Percentiles rank a stretch among this genome's conserved stretches.
Evolutionary conservation across 2,329 filamentous ascomycete genomes (phyloP).

Genomic region (Hysterium pulicare): DNA sequence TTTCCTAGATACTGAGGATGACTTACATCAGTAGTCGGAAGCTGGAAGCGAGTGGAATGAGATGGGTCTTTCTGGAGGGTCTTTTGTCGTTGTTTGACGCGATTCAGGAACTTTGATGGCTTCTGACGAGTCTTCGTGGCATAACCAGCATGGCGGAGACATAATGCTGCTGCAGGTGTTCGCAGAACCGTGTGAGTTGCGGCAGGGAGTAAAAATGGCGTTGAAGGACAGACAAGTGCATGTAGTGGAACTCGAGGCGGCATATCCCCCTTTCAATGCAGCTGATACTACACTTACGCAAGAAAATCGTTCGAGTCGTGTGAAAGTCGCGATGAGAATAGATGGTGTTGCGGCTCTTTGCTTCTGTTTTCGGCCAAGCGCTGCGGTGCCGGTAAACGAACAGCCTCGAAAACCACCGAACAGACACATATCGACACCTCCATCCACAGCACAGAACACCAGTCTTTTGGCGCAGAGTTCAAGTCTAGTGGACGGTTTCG

Average conservation of each 20-base stretch:
- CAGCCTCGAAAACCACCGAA: too few relatives aligned
- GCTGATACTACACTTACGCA: too few relatives aligned
- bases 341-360: conserved; percentile 1
- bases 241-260: conserved; percentile 25
- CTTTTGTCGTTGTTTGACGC: background rate
- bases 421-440: too few relatives aligned
- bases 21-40: background rate
- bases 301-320: too few relatives aligned
- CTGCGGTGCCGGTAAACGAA: too few relatives aligned
- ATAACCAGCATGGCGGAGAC: background rate
- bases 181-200: conserved; percentile 1
- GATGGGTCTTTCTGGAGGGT: too few relatives aligned
- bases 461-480: too few relatives aligned
- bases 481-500: too few relatives aligned
- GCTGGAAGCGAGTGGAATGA: too few relatives aligned
- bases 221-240: conserved; percentile 29
- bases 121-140: background rate
- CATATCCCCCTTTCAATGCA: too few relatives aligned
- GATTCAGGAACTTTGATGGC: conserved; percentile 3
- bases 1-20: background rate
- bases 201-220: conserved; percentile 32
- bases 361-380: conserved; percentile 1
- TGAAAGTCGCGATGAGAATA: too few relatives aligned
- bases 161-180: background rate
- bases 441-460: too few relatives aligned